A percentile compares a stretch with the other conserved stretches of the same genome.
Evolutionary conservation across 1,284 basidiomycete genomes (phyloP).

Genomic region (Pseudozyma pruni): DNA sequence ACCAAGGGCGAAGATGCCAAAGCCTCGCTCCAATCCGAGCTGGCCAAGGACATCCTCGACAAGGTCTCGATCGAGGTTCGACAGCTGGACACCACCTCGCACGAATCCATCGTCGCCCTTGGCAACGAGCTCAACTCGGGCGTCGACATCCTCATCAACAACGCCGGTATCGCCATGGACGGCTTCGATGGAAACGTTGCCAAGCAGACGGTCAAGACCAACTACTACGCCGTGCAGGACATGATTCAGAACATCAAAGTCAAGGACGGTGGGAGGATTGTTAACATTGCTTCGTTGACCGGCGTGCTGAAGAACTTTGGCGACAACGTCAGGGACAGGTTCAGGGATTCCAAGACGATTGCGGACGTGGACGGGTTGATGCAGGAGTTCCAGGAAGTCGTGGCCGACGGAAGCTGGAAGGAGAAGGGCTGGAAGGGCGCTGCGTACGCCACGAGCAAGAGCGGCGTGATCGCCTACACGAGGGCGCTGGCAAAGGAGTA

Average conservation of each 20-base stretch:
- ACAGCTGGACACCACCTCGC: constrained; percentile 39
- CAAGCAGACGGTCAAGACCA: constrained; percentile 58
- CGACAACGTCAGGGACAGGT: constrained; percentile 40
- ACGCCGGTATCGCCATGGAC: constrained; percentile 63
- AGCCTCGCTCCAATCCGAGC: constrained; percentile 45
- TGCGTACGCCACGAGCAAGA: constrained; percentile 61
- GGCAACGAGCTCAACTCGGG: constrained; percentile 34
- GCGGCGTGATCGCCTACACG: constrained; percentile 55
- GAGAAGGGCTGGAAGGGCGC: constrained; percentile 63
- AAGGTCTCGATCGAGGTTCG: constrained; percentile 41
- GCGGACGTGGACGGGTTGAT: constrained; percentile 49
- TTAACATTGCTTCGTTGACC: constrained; percentile 57
- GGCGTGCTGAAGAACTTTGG: constrained; percentile 54
- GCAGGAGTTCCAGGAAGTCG: constrained; percentile 52
- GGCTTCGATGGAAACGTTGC: constrained; percentile 60
- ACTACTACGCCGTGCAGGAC: constrained; percentile 60
- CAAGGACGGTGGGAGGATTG: constrained; percentile 48
- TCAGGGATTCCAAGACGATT: constrained; percentile 33
- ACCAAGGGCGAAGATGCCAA: constrained; percentile 56
- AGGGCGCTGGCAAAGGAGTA: constrained; percentile 51
- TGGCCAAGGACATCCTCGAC: constrained; percentile 23
- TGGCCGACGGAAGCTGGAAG: constrained; percentile 49
- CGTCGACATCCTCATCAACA: constrained; percentile 60
- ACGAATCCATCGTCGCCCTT: constrained; percentile 40
- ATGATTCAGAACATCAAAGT: constrained; percentile 50